Percentiles rank a stretch among this genome's conserved stretches.
phyloP scores from a whole-genome alignment of 2,329 filamentous ascomycete genomes.

The Magnaporthales sp. region DNA sequence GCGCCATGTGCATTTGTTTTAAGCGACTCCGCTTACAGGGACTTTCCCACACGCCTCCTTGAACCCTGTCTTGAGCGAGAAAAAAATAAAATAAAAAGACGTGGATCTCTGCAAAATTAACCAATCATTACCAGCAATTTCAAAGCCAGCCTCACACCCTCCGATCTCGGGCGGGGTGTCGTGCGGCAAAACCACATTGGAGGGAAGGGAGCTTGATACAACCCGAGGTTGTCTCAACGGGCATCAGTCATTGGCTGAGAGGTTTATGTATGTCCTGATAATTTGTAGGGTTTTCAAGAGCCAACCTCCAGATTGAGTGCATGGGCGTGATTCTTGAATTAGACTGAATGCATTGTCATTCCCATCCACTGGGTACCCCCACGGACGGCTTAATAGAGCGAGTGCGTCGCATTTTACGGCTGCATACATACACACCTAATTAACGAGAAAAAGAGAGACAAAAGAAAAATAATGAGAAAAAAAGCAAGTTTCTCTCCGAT shows the following conservation, averaged over 20 bases:
- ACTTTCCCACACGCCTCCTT: not conserved
- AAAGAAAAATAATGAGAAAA: not conserved
- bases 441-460: not conserved
- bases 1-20: not conserved
- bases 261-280: not conserved
- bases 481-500: not conserved
- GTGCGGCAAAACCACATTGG: not conserved
- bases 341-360: not conserved
- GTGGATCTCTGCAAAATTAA: not conserved
- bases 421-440: not conserved
- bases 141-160: constrained; percentile 11
- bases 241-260: not conserved
- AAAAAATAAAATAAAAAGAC: not conserved
- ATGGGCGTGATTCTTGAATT: not conserved
- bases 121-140: constrained; percentile 17
- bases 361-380: not conserved
- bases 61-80: not conserved
- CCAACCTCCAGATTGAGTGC: not conserved
- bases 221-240: not conserved
- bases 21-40: not conserved
- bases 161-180: constrained; percentile 9
- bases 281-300: not conserved
- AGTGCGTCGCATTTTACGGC: not conserved
- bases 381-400: not conserved
- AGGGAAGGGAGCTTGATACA: not conserved